Base-by-base conservation (phyloP, 2,329 filamentous ascomycete species). In the Orbilia blumenaviensis region DNA sequence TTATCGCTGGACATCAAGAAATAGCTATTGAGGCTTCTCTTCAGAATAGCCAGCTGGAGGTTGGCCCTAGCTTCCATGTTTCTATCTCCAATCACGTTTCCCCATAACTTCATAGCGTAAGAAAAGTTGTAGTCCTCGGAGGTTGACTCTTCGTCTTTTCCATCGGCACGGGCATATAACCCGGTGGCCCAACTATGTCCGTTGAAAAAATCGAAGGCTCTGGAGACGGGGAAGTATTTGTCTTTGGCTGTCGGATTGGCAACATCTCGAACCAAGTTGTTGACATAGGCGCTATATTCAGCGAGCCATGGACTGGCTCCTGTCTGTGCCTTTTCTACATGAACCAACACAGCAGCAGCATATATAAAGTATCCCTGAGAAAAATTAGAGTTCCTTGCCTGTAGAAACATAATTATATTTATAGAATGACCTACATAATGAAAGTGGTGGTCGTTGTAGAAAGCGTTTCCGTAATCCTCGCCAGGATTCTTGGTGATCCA, bases 31-130 rank as follows among this genome's bases (percentile, higher is more conserved):
- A 97, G 85, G 36, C 89, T 88, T 36, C 94, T 89, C 7, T 89
- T 86, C 79, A 94, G 88, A 66, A 98, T 85, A 0, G 91, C 88
- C 21, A 98, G 87, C 88, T 96, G 94, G 66, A 99, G 84, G 79
- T 94, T 94, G 16, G 92, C 91, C 81, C 93, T 87, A 54, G 91
- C 90, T 82, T 94, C 92, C 87, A 97, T 90, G 79, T 90, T 89
- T 3, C 83, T 83, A 83, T 98, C 90, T n/a, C 90, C 89, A 78
- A 86, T 89, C 2, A 91, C 90, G 34, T 86, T 87, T 3, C 94
- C 95, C 95, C 95, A 98, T 90, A 98, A 92, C 85, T 97, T 96
- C 81, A 97, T 83, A 0, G 91, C 92, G 82, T 95, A 97, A 5
- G 89, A 88, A 74, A 91, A 90, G 89, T 97, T 93, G 78, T 89